Evolutionary conservation across 805 yeast species (phyloP).

Genomic region (Millerozyma acaciae): DNA sequence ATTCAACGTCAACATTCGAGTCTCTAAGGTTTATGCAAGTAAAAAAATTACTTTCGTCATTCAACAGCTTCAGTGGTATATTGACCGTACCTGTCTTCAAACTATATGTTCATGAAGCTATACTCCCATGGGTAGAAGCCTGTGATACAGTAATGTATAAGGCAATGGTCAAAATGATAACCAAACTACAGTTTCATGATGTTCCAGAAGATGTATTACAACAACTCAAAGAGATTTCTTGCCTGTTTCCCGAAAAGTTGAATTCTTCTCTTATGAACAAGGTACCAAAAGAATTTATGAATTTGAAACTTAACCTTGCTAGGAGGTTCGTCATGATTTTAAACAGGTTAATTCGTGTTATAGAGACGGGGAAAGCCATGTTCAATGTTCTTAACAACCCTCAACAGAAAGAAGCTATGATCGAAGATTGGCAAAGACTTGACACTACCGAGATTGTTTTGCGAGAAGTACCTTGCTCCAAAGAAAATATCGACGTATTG

Average conservation of each 20-base stretch:
- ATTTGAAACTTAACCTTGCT: conserved; percentile 52
- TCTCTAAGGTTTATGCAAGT: conserved; percentile 64
- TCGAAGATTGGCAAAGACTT: conserved; percentile 54
- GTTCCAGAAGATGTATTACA: conserved; percentile 54
- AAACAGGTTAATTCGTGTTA: conserved; percentile 50
- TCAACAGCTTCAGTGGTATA: conserved; percentile 49
- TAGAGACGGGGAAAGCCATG: conserved; percentile 51
- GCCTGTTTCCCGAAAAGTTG: conserved; percentile 45
- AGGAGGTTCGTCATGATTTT: conserved; percentile 50
- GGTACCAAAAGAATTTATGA: conserved; percentile 48
- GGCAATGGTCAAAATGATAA: conserved; percentile 51
- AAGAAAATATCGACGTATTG: conserved; percentile 25
- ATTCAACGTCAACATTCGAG: conserved; percentile 63
- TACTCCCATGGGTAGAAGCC: conserved; percentile 59
- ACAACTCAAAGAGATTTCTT: conserved; percentile 53
- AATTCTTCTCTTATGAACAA: conserved; percentile 32
- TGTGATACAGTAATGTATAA: conserved; percentile 66
- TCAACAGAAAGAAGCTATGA: conserved; percentile 48
- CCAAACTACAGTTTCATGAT: conserved; percentile 55
- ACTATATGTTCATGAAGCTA: conserved; percentile 46
- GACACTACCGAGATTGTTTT: conserved; percentile 43
- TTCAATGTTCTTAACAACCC: conserved; percentile 41
- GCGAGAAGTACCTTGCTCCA: conserved; percentile 51
- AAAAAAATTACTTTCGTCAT: conserved; percentile 51
- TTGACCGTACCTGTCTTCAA: conserved; percentile 62